Percentiles rank a stretch among this genome's conserved stretches.
These are phyloP conservation scores for Alternaria atra DNA, from an alignment of 2,329 filamentous ascomycete genomes.

Conservation along the genomic window DNA sequence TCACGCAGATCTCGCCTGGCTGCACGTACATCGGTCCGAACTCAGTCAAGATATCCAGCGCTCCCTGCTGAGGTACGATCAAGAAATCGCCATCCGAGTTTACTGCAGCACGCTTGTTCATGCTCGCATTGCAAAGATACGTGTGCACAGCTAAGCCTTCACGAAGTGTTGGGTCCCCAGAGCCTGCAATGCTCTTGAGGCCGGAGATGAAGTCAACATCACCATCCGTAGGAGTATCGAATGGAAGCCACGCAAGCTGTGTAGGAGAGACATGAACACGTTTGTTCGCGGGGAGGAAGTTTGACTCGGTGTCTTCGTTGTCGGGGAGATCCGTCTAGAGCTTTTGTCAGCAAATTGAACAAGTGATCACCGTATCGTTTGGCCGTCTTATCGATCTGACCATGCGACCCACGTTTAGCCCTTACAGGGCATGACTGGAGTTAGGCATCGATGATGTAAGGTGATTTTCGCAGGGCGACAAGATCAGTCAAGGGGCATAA, in stretches of 20 bases:
- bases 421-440: not conserved
- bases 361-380: not conserved
- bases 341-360: slow-evolving; percentile 34
- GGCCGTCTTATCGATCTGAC: not conserved
- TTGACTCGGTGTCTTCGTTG: slow-evolving; percentile 48
- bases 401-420: not conserved
- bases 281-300: slow-evolving; percentile 48
- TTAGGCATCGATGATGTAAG: slow-evolving; percentile 8
- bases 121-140: slow-evolving; percentile 48
- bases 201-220: slow-evolving; percentile 47
- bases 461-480: not conserved
- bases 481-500: not conserved
- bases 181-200: slow-evolving; percentile 50
- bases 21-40: slow-evolving; percentile 77
- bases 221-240: slow-evolving; percentile 45
- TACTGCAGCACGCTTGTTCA: slow-evolving; percentile 58
- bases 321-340: slow-evolving; percentile 47
- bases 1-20: slow-evolving; percentile 79
- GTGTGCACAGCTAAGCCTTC: slow-evolving; percentile 49
- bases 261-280: slow-evolving; percentile 50
- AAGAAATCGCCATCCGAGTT: slow-evolving; percentile 77
- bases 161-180: slow-evolving; percentile 50
- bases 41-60: slow-evolving; percentile 79
- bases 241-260: slow-evolving; percentile 50
- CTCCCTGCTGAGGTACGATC: slow-evolving; percentile 78